Conservation (phyloP, 1,139 yeast species). For the Kazachstania sp. region DNA sequence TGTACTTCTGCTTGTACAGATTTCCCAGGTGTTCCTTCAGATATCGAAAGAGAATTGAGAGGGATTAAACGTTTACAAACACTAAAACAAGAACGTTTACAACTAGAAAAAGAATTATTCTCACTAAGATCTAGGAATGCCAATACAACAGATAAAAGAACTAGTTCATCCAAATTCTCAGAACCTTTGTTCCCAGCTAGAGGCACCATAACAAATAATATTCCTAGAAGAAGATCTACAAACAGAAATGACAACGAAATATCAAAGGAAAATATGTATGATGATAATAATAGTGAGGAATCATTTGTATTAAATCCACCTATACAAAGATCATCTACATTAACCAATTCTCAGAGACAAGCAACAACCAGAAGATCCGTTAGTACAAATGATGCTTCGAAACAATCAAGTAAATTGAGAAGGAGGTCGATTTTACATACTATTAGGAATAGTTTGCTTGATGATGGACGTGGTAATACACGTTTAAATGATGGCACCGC, state of each 20-base stretch:
- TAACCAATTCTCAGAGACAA: neutral
- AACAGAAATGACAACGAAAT: neutral
- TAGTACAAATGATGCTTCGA: neutral
- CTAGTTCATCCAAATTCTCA: constrained; percentile 3
- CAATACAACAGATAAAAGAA: neutral
- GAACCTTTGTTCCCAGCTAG: constrained; percentile 8
- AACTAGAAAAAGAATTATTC: constrained; percentile 12
- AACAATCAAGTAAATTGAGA: constrained; percentile 16
- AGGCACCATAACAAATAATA: neutral
- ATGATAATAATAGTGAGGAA: constrained; percentile 30
- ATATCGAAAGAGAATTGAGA: constrained; percentile 21
- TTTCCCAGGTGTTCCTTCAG: constrained; percentile 32
- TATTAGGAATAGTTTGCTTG: constrained; percentile 24
- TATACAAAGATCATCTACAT: constrained; percentile 1
- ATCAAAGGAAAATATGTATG: constrained; percentile 15
- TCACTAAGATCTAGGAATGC: constrained; percentile 6
- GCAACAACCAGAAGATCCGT: neutral
- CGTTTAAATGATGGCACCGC: neutral
- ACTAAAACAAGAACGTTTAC: constrained; percentile 16
- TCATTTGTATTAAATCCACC: constrained; percentile 29
- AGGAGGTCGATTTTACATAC: constrained; percentile 29
- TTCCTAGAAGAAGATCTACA: neutral
- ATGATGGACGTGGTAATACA: constrained; percentile 7
- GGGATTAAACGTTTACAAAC: constrained; percentile 14
- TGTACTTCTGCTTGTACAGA: constrained; percentile 63